These are phyloP conservation scores for Bremia lactucae DNA, from an alignment of 352 stramenopile genomes.

Conservation along the genomic window DNA sequence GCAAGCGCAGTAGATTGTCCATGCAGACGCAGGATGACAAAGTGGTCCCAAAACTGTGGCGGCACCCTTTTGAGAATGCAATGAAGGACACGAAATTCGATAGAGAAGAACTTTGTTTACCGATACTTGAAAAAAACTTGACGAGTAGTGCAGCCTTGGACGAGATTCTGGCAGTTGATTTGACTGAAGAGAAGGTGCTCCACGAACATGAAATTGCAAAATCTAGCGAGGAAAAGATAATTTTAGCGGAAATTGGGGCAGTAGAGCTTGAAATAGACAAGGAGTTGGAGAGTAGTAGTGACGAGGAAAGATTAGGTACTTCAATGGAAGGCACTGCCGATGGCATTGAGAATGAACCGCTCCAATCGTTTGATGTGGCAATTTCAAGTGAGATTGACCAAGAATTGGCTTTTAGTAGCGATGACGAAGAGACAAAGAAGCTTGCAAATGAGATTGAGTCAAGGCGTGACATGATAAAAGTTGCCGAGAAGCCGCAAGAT, in stretches of 20 bases:
- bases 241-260: constrained; percentile 14
- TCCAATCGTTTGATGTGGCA: constrained; percentile 1
- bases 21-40: constrained; percentile 3
- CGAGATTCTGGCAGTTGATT: constrained; percentile 28
- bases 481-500: neutral
- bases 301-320: too few relatives aligned
- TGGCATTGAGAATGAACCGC: neutral
- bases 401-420: constrained; percentile 17
- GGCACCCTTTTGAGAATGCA: neutral
- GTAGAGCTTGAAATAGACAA: constrained; percentile 9
- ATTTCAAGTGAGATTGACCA: constrained; percentile 22
- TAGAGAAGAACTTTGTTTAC: too few relatives aligned
- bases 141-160: constrained; percentile 21
- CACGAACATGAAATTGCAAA: too few relatives aligned
- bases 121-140: constrained; percentile 1
- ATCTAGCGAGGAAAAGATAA: too few relatives aligned
- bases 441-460: too few relatives aligned
- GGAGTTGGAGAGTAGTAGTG: constrained; percentile 10
- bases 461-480: neutral
- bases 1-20: constrained; percentile 4
- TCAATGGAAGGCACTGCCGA: neutral
- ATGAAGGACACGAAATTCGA: neutral
- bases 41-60: constrained; percentile 10
- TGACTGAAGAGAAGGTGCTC: too few relatives aligned
- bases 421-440: constrained; percentile 15